Evolutionary conservation across 2,329 filamentous ascomycete genomes (phyloP).

Genomic region (Helicocarpus griseus): DNA sequence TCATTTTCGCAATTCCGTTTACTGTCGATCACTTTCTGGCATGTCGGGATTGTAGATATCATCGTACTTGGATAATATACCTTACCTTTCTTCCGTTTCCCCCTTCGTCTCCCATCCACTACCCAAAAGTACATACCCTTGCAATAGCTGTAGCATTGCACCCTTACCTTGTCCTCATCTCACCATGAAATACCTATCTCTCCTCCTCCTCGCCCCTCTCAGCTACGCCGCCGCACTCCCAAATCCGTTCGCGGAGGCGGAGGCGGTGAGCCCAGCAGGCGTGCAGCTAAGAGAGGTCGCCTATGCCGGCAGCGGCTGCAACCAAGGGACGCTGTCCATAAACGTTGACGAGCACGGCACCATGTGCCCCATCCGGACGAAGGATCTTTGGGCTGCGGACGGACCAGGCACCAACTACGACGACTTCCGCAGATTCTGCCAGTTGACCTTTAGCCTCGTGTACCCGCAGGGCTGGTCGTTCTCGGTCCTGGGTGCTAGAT

Average conservation of each 20-base stretch:
- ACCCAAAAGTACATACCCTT: background rate
- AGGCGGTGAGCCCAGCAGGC: background rate
- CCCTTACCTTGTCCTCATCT: background rate
- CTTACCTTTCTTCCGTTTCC: background rate
- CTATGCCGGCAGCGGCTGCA: slow-evolving; percentile 10
- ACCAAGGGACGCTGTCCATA: slow-evolving; percentile 6
- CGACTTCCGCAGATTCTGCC: slow-evolving; percentile 10
- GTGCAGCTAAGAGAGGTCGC: slow-evolving; percentile 4
- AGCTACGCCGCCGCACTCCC: background rate
- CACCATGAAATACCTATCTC: background rate
- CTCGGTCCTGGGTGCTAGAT: slow-evolving; percentile 8
- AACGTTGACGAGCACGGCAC: slow-evolving; percentile 7
- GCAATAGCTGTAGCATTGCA: background rate
- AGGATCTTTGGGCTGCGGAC: slow-evolving; percentile 4
- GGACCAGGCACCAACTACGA: slow-evolving; percentile 4
- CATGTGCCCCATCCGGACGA: slow-evolving; percentile 9
- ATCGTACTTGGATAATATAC: background rate
- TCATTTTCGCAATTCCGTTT: background rate
- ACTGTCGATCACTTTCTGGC: background rate
- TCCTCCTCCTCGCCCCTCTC: background rate
- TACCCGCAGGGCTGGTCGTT: slow-evolving; percentile 10
- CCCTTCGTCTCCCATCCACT: background rate
- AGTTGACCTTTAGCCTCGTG: slow-evolving; percentile 10
- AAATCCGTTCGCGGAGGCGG: background rate
- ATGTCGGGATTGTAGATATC: background rate